These are phyloP conservation scores for Melampsora medusae DNA, from an alignment of 1,284 basidiomycete genomes.

Conservation along the genomic window DNA sequence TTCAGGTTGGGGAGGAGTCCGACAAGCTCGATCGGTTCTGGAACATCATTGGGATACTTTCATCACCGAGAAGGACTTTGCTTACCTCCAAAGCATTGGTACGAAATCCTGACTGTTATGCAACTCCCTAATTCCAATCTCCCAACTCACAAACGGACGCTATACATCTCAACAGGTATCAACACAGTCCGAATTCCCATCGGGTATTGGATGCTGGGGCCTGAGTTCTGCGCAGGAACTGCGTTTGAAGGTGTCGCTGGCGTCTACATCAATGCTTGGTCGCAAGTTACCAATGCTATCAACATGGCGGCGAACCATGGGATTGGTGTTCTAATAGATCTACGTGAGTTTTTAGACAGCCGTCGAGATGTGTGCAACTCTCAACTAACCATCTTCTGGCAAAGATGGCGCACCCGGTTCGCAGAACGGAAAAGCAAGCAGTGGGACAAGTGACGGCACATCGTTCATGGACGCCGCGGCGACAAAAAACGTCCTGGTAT, in stretches of 20 bases:
- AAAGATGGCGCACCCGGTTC: neutral
- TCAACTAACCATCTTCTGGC: slow-evolving; percentile 56
- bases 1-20: slow-evolving; percentile 56
- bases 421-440: slow-evolving; percentile 2
- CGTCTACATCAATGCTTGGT: slow-evolving; percentile 68
- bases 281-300: slow-evolving; percentile 62
- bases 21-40: slow-evolving; percentile 62
- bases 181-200: slow-evolving; percentile 54
- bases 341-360: slow-evolving; percentile 60
- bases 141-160: neutral
- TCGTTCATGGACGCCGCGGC: slow-evolving; percentile 60
- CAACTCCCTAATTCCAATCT: neutral
- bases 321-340: slow-evolving; percentile 71
- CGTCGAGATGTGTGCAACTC: no score
- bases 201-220: slow-evolving; percentile 38
- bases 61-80: slow-evolving; percentile 66
- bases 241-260: slow-evolving; percentile 57
- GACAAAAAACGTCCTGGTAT: slow-evolving; percentile 64
- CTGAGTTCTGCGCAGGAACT: slow-evolving; percentile 47
- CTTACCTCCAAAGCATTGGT: slow-evolving; percentile 53
- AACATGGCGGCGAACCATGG: slow-evolving; percentile 66
- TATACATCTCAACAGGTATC: neutral
- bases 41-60: slow-evolving; percentile 78
- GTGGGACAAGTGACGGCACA: slow-evolving; percentile 57
- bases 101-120: neutral